Base-by-base conservation (phyloP, 305 asterid genomes). In the Fraxinus paxiana region DNA sequence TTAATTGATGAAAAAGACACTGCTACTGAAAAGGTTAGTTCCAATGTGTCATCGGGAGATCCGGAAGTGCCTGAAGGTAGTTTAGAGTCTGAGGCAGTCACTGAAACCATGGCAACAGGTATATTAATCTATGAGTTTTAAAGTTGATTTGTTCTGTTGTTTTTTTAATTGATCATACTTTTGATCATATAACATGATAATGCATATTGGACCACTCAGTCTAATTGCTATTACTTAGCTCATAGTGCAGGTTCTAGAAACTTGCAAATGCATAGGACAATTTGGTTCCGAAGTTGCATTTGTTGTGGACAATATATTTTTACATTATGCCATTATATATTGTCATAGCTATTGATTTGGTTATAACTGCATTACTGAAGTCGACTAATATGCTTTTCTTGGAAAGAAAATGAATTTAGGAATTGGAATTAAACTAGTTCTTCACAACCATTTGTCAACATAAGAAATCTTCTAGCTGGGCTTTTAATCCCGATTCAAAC, bases 81-180 rank as follows among this genome's bases (percentile, higher is more conserved):
- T 24, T 35, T 43, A 33, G 84, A 78, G 79, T 46, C 86, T 41
- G 92, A 85, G 80, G 74, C 88, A 13, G 61, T 86, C 80, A 84
- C 59, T 1, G 73, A 79, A 63, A 78, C 61, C 67, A 71, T 65
- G 69, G 83, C 28, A 18, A 76, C 59, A 87, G 97, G 97, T 94
- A 85, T 22, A 84, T 78, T 77, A 33, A 28, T 67, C 34, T 20
- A 74, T 79, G 59, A 59, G 65, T 51, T 79, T 80, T 35, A 10
- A 69, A 71, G 59, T 79, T 70, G 33, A 54, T 31, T 61, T 80
- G 8, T 22, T 77, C 15, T 63, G 20, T 77, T 69, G 7, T n/a
- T 80, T 56, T 56, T 33, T 37, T 77, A 12, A 31, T 51, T 75
- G 33, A 28, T 18, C 74, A 13, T 28, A 33, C 30, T 30, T 65